Evolutionary conservation across 1,284 basidiomycete genomes (phyloP).

Genomic region (Cryptococcus maquisensis): DNA sequence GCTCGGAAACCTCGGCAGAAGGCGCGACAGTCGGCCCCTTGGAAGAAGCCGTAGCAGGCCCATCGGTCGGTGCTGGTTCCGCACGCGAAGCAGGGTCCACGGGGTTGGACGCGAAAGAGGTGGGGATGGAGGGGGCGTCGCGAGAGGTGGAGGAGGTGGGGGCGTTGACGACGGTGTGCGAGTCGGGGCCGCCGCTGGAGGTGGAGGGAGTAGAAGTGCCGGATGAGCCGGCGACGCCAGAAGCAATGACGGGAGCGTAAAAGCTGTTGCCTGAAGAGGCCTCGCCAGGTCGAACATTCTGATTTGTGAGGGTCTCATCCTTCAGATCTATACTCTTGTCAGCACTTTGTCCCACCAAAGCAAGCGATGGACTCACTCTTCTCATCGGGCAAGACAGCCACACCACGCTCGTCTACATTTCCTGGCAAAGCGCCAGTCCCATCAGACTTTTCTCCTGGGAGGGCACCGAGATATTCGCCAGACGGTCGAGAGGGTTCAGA

Average conservation of each 20-base stretch:
- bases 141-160: neutral
- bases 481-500: conserved; percentile 21
- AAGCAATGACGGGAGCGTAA: neutral
- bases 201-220: neutral
- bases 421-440: conserved; percentile 52
- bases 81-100: too few species aligned
- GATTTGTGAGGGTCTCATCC: neutral
- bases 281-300: conserved; percentile 26
- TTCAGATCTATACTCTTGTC: too few species aligned
- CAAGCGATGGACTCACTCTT: conserved; percentile 19
- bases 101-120: neutral
- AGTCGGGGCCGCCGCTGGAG: neutral
- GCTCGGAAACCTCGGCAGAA: too few species aligned
- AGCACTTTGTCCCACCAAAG: too few species aligned
- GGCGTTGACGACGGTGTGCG: neutral
- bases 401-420: conserved; percentile 42
- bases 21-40: neutral
- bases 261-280: conserved; percentile 3
- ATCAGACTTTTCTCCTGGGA: conserved; percentile 28
- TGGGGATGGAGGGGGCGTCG: neutral
- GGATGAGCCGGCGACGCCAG: neutral
- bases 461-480: conserved; percentile 29
- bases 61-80: too few species aligned
- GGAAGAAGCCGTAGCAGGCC: too few species aligned
- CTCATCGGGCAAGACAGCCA: conserved; percentile 52